Evolutionary conservation across 2,329 filamentous ascomycete genomes (phyloP), one percentile per base, ranked within the genome.

Genomic region (Epichloe bromicola): DNA sequence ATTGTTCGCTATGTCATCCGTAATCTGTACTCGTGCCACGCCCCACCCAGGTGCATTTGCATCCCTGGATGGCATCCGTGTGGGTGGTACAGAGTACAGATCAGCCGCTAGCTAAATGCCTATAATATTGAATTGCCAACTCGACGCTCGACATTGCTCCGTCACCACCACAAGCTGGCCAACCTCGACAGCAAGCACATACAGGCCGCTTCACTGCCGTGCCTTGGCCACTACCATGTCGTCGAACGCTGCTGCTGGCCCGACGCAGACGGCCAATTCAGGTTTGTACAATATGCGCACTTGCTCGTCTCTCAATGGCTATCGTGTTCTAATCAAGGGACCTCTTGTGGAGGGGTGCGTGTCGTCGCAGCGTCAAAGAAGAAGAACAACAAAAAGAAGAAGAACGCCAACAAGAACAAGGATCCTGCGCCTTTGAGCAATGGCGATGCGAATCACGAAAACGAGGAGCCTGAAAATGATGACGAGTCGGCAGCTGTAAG

Each of bases 351-450:
- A 39, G 36, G n/a, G 15, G 46, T 30, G 36, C 20, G 15, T n/a
- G 15, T 23, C 36, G 20, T 19, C 58, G 53, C 61, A 70, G 70
- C 67, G 58, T 60, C 70, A 47, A 77, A 74, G 66, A 80, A 78
- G 68, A 80, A 76, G 68, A 75, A 72, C 62, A 75, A 72, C 60
- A 79, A 75, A 59, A 80, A 79, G 67, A 80, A 78, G 69, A 79
- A 76, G 70, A 76, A 73, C 58, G 69, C 69, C 43, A 67, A 67
- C 61, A 76, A 74, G 62, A 63, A 67, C 52, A 75, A 74, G 59
- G 68, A 70, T 19, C 55, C 65, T 11, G 56, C 61, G 46, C 64
- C 67, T 51, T 58, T 66, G 47, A 66, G 59, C 46, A 66, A 63
- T 53, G 62, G 57, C 50, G 60, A 66, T 36, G 50, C 58, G 48